Evolutionary conservation across 2,329 filamentous ascomycete genomes (phyloP), one percentile per base, ranked within the genome.

Genomic region (Aureobasidium namibiae): DNA sequence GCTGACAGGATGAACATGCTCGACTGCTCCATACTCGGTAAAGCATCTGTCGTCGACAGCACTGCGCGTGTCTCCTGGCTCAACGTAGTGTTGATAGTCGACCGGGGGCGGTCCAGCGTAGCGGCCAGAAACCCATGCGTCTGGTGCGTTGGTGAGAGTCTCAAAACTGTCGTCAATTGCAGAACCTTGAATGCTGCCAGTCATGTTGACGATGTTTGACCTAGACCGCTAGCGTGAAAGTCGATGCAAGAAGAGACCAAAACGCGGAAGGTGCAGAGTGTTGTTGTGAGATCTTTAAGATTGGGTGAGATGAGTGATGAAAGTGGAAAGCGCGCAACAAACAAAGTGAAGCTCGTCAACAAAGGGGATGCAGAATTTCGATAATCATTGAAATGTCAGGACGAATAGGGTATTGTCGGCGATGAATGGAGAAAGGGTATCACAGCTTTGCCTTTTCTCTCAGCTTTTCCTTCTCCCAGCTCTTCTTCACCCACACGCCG

Each of bases 401-500:
- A 39, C 29, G 26, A 4, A 18, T 54, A 54, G 50, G 38, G n/a
- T 42, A n/a, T 18, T 23, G 21, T 36, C 33, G 50, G 21, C 16
- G 24, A 39, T 34, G 38, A 16, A 54, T 9, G 7, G 18, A 21
- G 16, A 21, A 7, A 11, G 3, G 21, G n/a, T n/a, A 18, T 56
- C 31, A 85, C 58, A 86, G 69, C 71, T 80, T 85, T 29, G 82
- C 80, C 75, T 84, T 86, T 65, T 82, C 78, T 66, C 76, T 78
- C 67, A 63, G 61, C 67, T 76, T 76, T 65, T 76, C 72, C 78
- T 72, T 79, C 75, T 84, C 82, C 91, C 91, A 95, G 61, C 77
- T 76, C 71, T 77, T 81, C 73, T 90, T 89, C 65, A 86, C 84
- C 67, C 77, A 80, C 68, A 82, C 80, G 73, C 92, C 94, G 69